Conservation (phyloP, 116 monocot species). For the Dioscorea cayenensis region DNA sequence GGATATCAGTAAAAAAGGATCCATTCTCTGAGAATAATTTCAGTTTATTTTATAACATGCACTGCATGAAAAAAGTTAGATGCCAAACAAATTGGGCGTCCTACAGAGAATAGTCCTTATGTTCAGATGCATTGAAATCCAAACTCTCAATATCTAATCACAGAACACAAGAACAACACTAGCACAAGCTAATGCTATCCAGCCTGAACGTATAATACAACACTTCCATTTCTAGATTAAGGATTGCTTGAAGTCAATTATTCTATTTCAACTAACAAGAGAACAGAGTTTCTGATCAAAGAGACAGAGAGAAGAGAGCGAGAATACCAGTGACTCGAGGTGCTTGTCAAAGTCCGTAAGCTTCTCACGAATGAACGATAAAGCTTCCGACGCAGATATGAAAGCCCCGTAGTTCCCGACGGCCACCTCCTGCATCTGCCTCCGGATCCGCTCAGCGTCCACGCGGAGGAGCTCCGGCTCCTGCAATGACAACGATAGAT, state of each 20-base stretch:
- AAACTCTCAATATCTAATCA: too few relatives aligned
- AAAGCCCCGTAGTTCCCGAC: constrained; percentile 95
- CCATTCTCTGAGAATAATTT: too few relatives aligned
- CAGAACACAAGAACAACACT: too few relatives aligned
- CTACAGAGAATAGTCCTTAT: too few relatives aligned
- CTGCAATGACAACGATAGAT: constrained; percentile 18
- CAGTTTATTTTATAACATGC: too few relatives aligned
- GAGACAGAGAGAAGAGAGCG: neutral
- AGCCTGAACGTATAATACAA: too few relatives aligned
- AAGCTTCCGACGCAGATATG: constrained; percentile 72
- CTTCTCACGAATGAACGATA: constrained; percentile 66
- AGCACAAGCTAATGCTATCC: too few relatives aligned
- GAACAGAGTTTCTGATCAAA: neutral
- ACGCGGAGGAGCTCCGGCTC: constrained; percentile 97
- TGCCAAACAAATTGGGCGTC: too few relatives aligned
- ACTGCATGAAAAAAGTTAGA: too few relatives aligned
- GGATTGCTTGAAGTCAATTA: neutral
- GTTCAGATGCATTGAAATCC: too few relatives aligned
- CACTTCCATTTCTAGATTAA: too few relatives aligned
- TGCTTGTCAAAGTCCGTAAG: constrained; percentile 65
- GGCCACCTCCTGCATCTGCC: constrained; percentile 99
- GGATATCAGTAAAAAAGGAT: too few relatives aligned
- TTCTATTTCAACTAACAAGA: neutral
- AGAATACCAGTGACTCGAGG: constrained; percentile 71
- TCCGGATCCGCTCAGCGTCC: constrained; percentile 80